Evolutionary conservation across 148 eudicot species (phyloP).

Genomic region (Beta vulgaris): DNA sequence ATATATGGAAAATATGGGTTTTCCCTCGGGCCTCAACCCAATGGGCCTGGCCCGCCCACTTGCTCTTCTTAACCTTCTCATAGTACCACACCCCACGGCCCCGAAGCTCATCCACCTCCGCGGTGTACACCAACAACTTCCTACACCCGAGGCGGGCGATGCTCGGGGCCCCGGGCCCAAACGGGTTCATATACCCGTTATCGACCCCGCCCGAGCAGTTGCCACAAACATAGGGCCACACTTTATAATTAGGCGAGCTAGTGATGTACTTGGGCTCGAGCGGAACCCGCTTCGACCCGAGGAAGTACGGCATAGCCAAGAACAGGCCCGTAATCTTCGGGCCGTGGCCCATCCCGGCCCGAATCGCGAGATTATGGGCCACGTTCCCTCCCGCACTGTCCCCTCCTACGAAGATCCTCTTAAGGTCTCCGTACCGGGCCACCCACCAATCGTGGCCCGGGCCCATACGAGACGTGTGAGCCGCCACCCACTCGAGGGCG

Average conservation of each 20-base stretch:
- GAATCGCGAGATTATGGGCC: conserved; percentile 42
- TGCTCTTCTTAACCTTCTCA: conserved; percentile 21
- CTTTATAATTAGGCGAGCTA: conserved; percentile 4
- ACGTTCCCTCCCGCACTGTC: conserved; percentile 59
- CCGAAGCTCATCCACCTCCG: conserved; percentile 38
- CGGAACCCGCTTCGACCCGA: conserved; percentile 35
- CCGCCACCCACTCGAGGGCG: conserved; percentile 34
- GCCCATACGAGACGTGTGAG: conserved; percentile 27
- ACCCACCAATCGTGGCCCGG: conserved; percentile 37
- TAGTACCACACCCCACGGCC: conserved; percentile 35
- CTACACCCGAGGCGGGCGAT: conserved; percentile 32
- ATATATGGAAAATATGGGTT: conserved; percentile 22
- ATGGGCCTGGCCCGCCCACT: conserved; percentile 25
- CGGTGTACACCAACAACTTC: conserved; percentile 48
- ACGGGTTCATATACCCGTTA: conserved; percentile 39
- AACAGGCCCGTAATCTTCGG: conserved; percentile 31
- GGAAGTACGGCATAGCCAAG: conserved; percentile 48
- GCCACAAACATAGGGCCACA: conserved; percentile 47
- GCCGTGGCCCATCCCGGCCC: conserved; percentile 33
- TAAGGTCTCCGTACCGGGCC: conserved; percentile 28
- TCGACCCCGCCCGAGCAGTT: conserved; percentile 35
- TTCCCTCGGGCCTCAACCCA: conserved; percentile 28
- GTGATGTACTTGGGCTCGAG: conserved; percentile 8
- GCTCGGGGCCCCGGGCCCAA: conserved; percentile 27
- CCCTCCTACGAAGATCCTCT: conserved; percentile 45